These are phyloP conservation scores for Hansenula lynferdii DNA, from an alignment of 1,139 yeast species.

Conservation along the genomic window DNA sequence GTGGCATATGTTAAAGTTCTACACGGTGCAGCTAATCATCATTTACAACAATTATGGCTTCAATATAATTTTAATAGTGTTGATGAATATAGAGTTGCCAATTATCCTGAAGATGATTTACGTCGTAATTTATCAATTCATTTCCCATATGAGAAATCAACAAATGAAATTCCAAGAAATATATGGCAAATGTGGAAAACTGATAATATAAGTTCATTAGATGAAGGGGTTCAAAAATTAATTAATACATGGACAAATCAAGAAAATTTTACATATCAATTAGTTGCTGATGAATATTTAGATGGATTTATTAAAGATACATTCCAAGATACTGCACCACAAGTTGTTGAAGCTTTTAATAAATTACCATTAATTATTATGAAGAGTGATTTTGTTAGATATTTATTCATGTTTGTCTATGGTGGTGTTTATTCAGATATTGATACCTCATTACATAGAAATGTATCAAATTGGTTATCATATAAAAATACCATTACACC, in stretches of 20 bases:
- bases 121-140: slow-evolving; percentile 7
- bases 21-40: background rate
- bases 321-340: slow-evolving; percentile 58
- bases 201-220: slow-evolving; percentile 3
- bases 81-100: slow-evolving; percentile 10
- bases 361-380: slow-evolving; percentile 70
- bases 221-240: slow-evolving; percentile 3
- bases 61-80: slow-evolving; percentile 3
- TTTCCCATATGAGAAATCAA: slow-evolving; percentile 12
- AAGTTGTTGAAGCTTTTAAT: slow-evolving; percentile 68
- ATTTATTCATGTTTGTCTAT: slow-evolving; percentile 71
- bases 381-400: slow-evolving; percentile 85
- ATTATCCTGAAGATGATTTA: slow-evolving; percentile 5
- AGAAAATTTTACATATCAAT: slow-evolving; percentile 12
- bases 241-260: slow-evolving; percentile 3
- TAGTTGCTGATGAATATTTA: slow-evolving; percentile 67
- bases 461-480: background rate
- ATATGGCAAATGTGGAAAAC: slow-evolving; percentile 7
- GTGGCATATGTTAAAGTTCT: too few relatives aligned
- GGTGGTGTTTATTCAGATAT: slow-evolving; percentile 91
- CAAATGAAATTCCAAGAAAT: slow-evolving; percentile 1
- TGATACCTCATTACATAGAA: slow-evolving; percentile 44
- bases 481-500: background rate
- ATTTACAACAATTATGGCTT: background rate
- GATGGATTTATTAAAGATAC: slow-evolving; percentile 53